Percentiles rank a stretch among this genome's conserved stretches.
These are phyloP conservation scores for Acacia confusa DNA, from an alignment of 306 rosid genomes.

Conservation along the genomic window DNA sequence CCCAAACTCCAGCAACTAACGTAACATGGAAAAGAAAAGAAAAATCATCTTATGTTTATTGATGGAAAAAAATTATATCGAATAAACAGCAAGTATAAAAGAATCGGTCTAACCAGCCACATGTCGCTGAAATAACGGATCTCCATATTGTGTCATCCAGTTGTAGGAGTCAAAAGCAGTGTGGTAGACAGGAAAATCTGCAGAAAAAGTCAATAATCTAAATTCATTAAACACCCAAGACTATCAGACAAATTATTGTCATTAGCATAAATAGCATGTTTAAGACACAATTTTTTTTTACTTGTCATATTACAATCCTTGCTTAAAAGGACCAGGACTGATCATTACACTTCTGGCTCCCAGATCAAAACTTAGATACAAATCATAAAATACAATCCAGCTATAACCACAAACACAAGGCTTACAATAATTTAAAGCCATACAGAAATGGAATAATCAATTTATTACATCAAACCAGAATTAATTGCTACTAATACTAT, in stretches of 20 bases:
- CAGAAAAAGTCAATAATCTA: conserved; percentile 10
- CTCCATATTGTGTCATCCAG: conserved; percentile 89
- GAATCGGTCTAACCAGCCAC: conserved; percentile 63
- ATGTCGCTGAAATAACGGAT: conserved; percentile 88
- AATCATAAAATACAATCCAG: background rate
- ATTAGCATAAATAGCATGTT: background rate
- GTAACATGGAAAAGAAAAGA: conserved; percentile 24
- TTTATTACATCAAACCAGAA: background rate
- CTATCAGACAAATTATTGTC: background rate
- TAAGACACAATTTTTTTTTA: background rate
- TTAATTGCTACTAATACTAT: background rate
- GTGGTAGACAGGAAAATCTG: conserved; percentile 95
- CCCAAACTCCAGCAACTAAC: conserved; percentile 89
- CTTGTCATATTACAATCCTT: background rate
- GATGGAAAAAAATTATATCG: background rate
- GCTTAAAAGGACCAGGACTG: background rate
- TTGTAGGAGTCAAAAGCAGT: conserved; percentile 86
- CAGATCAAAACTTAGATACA: background rate
- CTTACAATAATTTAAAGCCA: background rate
- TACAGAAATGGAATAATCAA: conserved; percentile 1
- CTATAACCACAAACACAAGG: background rate
- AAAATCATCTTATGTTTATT: conserved; percentile 6
- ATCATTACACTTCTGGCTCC: conserved; percentile 12
- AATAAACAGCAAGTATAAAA: background rate
- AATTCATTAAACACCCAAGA: background rate